Evolutionary conservation across 2,329 filamentous ascomycete species (phyloP).

Genomic region (Aspergillus sp.): DNA sequence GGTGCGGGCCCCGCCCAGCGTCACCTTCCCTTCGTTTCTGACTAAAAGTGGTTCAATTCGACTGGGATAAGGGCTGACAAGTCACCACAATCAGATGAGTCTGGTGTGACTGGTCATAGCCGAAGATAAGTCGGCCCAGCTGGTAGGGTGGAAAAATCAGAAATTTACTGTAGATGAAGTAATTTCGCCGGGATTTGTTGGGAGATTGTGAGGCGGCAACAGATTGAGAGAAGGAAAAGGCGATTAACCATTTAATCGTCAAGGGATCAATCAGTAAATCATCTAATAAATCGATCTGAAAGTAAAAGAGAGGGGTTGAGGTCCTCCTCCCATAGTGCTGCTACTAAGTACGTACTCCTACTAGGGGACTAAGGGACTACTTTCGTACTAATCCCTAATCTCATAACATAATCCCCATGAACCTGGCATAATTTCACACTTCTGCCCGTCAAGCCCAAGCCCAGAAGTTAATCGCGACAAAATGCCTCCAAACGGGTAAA

Average conservation of each 20-base stretch:
- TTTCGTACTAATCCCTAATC: background rate
- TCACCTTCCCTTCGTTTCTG: background rate
- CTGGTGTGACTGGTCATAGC: conserved; percentile 18
- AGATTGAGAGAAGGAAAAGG: background rate
- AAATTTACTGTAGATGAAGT: no score
- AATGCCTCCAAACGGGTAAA: conserved; percentile 2
- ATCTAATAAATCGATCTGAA: background rate
- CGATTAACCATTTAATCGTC: background rate
- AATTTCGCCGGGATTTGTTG: background rate
- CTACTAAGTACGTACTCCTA: no score
- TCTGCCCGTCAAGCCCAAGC: background rate
- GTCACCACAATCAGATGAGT: conserved; percentile 18
- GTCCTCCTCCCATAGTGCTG: no score
- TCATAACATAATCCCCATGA: background rate
- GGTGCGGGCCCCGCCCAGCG: conserved; percentile 19
- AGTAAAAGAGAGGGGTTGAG: background rate
- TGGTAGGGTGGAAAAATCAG: background rate
- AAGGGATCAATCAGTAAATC: background rate
- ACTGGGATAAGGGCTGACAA: conserved; percentile 14
- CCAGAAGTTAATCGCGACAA: background rate
- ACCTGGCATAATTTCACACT: background rate
- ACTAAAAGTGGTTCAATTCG: no score
- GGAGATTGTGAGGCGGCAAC: background rate
- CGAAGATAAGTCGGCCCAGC: background rate
- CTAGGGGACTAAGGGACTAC: no score